Base-by-base conservation (phyloP, 83 land plant genomes). In the Picea abies region DNA sequence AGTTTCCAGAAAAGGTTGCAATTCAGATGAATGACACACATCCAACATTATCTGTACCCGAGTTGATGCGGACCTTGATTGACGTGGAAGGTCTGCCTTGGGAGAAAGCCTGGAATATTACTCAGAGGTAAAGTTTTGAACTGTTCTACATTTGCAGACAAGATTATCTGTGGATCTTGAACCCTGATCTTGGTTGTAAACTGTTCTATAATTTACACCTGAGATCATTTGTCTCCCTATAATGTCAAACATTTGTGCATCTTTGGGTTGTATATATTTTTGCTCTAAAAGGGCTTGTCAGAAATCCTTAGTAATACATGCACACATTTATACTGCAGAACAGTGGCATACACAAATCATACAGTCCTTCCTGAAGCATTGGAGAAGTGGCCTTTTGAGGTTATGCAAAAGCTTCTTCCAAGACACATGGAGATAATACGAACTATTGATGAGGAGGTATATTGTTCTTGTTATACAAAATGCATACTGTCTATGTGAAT, bases 11-110 rank as follows among this genome's bases (percentile, higher is more conserved):
- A 29, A 95, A 95, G 80, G 99, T 97, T 72, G 97, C 99, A 3
- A 89, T 97, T 5, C 99, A 97, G 80, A 97, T 97, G 99, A 97
- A 97, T 85, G 99, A 97, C 83, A 97, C 99, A 26, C 99, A 97
- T 78, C 99, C 99, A 58, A 97, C 99, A 82, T 89, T 97, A 15
- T 97, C 94, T 86, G 94, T 95, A 37, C 97, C 97, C 26, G 99
- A 97, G 83, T 85, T 97, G 52, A 87, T 97, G 85, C 87, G 99
- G 81, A 92, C 94, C 39, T 86, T 97, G 71, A 81, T 96, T 52
- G 99, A 97, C 82, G 35, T 89, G 37, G 97, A 97, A 83, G 97
- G 92, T 44, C 47, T 97, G 63, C 84, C 91, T 20, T 97, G 98
- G 95, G 85, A 95, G 60, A 85, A 96, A 72, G 97, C 99, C 22